Evolutionary conservation across 2,329 filamentous ascomycete species (phyloP), one percentile per base, ranked within the genome.

Genomic region (Curvularia lunata): DNA sequence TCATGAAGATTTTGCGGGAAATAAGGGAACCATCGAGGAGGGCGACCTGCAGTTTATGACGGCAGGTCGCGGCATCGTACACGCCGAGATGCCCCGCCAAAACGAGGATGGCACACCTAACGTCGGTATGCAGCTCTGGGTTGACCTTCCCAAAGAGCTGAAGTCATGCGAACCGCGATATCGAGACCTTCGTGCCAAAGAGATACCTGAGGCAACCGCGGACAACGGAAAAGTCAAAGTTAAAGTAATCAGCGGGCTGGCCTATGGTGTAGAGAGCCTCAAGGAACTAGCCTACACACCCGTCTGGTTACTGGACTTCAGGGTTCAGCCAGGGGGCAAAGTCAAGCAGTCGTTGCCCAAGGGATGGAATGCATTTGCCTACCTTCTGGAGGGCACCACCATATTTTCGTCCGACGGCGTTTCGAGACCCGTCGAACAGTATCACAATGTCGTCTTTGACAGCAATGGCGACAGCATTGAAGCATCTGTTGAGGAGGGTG

Each of bases 41-140:
- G 94, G 94, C n/a, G 94, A 97, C 74, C 80, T 98, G 47, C 94
- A 98, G 75, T 98, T 98, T 83, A 98, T 98, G 95, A 97, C 94
- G 0, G 94, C 94, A 1, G 94, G 94, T 4, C 83, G 85, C 19
- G 94, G 94, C 41, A 96, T 98, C 69, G 90, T 97, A 77, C 95
- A 98, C 77, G 91, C 93, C 37, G 94, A 98, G 79, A 97, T 98
- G 92, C 94, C 94, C 9, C 85, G 86, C 53, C 86, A 91, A 72
- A 91, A 92, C 73, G 75, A 83, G 0, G 91, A 95, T 74, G 91
- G 91, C 49, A 85, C 82, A 55, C 81, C 89, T 58, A 97, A 93
- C 75, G 84, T 96, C 52, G 94, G 94, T 32, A 86, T 98, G 79
- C 95, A 98, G 81, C 83, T 98, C 21, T 98, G 95, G 94, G 93